A percentile compares a stretch with the other conserved stretches of the same genome.
Conservation (phyloP, 768 basidiomycete genomes). For the Asterophora parasitica region DNA sequence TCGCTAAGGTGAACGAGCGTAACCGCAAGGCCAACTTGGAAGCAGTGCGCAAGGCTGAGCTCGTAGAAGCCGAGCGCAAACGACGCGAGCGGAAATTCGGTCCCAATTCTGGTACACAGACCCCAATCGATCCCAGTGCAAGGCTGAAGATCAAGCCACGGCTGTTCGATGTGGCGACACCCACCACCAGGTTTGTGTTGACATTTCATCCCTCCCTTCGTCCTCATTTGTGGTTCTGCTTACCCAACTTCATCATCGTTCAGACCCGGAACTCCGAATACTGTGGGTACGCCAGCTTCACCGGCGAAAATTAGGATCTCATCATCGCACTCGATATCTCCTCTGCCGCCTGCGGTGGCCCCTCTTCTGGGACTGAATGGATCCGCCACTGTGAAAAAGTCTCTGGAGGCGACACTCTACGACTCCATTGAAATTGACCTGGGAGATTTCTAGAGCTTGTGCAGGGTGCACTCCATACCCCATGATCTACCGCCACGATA, state of each 20-base stretch:
- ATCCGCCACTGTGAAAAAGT: constrained; percentile 37
- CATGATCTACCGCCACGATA: too few relatives aligned
- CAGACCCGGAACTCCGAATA: constrained; percentile 48
- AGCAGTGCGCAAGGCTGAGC: constrained; percentile 71
- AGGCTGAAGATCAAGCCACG: constrained; percentile 62
- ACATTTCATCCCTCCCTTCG: constrained; percentile 3
- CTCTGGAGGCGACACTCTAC: constrained; percentile 53
- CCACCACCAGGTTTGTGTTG: constrained; percentile 55
- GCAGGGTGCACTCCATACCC: not conserved
- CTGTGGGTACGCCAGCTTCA: constrained; percentile 24
- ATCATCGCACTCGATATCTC: constrained; percentile 19
- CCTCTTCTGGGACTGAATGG: constrained; percentile 16
- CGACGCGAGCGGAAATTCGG: constrained; percentile 60
- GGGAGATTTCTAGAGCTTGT: constrained; percentile 60
- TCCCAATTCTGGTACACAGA: constrained; percentile 31
- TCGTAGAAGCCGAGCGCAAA: constrained; percentile 64
- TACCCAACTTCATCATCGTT: constrained; percentile 13
- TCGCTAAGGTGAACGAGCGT: constrained; percentile 84
- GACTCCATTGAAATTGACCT: constrained; percentile 72
- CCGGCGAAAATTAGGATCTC: constrained; percentile 19
- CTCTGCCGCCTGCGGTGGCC: constrained; percentile 21
- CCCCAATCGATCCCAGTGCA: constrained; percentile 59
- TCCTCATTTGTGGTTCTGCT: constrained; percentile 3
- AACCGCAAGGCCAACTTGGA: constrained; percentile 85
- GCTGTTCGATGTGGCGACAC: constrained; percentile 44